phyloP scores from a whole-genome alignment of 2,329 filamentous ascomycete species.

The Aspergillus felis region DNA sequence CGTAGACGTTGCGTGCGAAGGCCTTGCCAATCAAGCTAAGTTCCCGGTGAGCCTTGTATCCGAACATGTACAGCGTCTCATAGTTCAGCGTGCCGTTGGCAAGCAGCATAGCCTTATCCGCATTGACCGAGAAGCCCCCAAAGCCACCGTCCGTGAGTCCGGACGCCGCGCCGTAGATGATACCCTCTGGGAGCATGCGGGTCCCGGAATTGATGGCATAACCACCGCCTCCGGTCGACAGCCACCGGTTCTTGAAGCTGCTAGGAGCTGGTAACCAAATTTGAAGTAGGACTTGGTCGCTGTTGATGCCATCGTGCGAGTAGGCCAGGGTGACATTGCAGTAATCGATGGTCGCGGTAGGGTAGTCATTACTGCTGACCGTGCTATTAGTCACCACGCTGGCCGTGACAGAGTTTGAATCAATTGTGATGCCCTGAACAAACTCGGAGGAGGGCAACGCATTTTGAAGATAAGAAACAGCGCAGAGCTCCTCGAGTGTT shows the following conservation, averaged over 20 bases:
- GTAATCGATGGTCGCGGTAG: slow-evolving; percentile 20
- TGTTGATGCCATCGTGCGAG: slow-evolving; percentile 38
- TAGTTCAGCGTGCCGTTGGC: neutral
- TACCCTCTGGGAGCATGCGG: neutral
- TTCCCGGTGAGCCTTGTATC: neutral
- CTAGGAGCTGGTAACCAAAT: slow-evolving; percentile 44
- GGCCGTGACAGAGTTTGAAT: neutral
- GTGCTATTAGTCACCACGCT: neutral
- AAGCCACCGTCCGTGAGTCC: neutral
- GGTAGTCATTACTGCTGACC: slow-evolving; percentile 3
- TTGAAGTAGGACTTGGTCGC: slow-evolving; percentile 33
- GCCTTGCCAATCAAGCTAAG: neutral
- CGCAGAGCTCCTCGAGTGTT: neutral
- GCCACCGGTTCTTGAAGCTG: slow-evolving; percentile 45
- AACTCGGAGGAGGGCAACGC: neutral
- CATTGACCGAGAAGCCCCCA: neutral
- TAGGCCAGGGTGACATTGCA: slow-evolving; percentile 49
- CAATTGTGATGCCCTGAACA: neutral
- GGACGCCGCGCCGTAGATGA: no score
- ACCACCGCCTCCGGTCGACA: slow-evolving; percentile 47
- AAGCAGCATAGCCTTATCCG: neutral
- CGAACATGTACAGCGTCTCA: neutral
- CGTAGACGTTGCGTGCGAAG: neutral
- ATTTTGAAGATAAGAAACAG: neutral
- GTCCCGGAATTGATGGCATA: slow-evolving; percentile 41